These are phyloP conservation scores for Kluyveromyces starmeri DNA, from an alignment of 805 yeast genomes.

Conservation along the genomic window DNA sequence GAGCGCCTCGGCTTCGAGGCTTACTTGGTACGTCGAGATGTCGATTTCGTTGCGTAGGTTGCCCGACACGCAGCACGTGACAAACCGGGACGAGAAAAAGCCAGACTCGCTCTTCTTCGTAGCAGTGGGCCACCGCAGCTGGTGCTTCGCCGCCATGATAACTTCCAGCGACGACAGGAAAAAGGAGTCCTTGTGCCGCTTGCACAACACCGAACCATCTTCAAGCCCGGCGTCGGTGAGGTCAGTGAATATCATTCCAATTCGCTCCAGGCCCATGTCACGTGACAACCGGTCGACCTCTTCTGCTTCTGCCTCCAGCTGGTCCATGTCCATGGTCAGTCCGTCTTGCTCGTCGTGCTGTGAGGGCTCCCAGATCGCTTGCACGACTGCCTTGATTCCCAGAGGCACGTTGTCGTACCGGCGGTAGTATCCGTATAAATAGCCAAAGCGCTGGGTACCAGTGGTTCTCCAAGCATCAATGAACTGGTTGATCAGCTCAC, in stretches of 20 bases:
- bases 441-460: slow-evolving; percentile 81
- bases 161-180: slow-evolving; percentile 86
- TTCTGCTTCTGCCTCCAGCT: slow-evolving; percentile 33
- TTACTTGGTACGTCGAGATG: slow-evolving; percentile 82
- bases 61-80: slow-evolving; percentile 92
- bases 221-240: slow-evolving; percentile 78
- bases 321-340: slow-evolving; percentile 46
- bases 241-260: slow-evolving; percentile 88
- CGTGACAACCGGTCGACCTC: slow-evolving; percentile 46
- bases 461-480: slow-evolving; percentile 88
- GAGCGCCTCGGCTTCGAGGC: slow-evolving; percentile 78
- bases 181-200: slow-evolving; percentile 86
- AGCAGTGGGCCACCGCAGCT: slow-evolving; percentile 50
- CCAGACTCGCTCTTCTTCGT: slow-evolving; percentile 59
- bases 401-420: slow-evolving; percentile 67
- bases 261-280: slow-evolving; percentile 52
- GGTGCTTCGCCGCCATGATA: slow-evolving; percentile 73
- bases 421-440: slow-evolving; percentile 75
- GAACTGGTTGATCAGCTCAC: slow-evolving; percentile 66
- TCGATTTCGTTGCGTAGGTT: slow-evolving; percentile 83
- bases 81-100: slow-evolving; percentile 75
- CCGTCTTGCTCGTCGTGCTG: slow-evolving; percentile 87
- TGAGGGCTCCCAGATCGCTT: slow-evolving; percentile 89
- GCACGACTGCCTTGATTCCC: slow-evolving; percentile 90
- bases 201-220: slow-evolving; percentile 84